Base-by-base conservation (phyloP, 441 rosid genomes). In the Pelargonium cotyledonis region DNA sequence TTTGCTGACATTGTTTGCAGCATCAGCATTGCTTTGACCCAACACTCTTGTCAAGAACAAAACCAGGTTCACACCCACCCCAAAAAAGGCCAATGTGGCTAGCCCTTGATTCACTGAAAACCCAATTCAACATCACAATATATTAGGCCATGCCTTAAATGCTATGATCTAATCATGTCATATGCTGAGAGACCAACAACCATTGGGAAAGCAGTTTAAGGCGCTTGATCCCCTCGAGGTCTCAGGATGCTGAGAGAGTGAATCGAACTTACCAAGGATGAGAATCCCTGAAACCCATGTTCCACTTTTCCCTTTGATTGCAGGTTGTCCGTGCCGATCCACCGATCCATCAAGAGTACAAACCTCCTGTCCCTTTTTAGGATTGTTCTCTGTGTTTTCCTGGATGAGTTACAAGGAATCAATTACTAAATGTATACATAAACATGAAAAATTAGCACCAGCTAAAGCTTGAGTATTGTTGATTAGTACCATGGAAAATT, bases 1-100 rank as follows among this genome's bases (percentile, higher is more conserved):
- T 83, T 92, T 95, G 91, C 99, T 95, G 10, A 95, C 99, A 66
- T 82, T 92, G 66, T 92, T 95, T 2, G 98, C 99, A 61, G 99
- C 99, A 11, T 90, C 98, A 53, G 95, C 99, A 81, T 92, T 95
- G 76, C 84, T 79, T 76, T 95, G 98, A 1, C 82, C 91, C 64
- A 95, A 74, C 18, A 92, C 99, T 73, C 99, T 92, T 16, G 99
- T 95, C 78, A 95, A 78, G 86, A 95, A 92, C 76, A 92, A 71
- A 74, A 95, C 99, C 77, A 95, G 74, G 69, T 95, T 95, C 79
- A 95, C 98, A 23, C 96, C 98, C 47, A 95, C 98, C 21, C 99
- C 99, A 65, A 95, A 95, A 85, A 95, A 95, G 0, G 99, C 99
- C 8, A 95, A 80, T 14, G 99, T 95, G 16, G 99, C 99, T 70